Conservation (phyloP, 768 basidiomycete species). For the Phanerochaete carnosa region DNA sequence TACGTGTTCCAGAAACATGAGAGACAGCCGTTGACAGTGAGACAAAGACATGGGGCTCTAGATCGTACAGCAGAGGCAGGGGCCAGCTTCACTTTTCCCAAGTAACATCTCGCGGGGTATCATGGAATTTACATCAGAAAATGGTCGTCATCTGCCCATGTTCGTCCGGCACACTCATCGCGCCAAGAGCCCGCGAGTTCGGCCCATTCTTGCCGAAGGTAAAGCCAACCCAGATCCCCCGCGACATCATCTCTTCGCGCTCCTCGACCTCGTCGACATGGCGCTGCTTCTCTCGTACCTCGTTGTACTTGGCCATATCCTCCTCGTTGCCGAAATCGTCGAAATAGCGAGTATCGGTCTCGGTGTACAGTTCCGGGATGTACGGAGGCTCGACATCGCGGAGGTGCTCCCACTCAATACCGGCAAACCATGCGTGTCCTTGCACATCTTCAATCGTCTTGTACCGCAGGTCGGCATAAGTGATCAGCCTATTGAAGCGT, state of each 20-base stretch:
- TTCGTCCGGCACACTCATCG: slow-evolving; percentile 24
- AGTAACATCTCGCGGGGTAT: background rate
- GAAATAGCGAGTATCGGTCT: slow-evolving; percentile 94
- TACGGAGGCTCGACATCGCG: slow-evolving; percentile 81
- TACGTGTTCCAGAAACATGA: too few relatives aligned
- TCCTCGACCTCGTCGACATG: slow-evolving; percentile 93
- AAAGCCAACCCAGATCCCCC: slow-evolving; percentile 90
- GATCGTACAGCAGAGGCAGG: background rate
- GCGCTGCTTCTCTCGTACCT: slow-evolving; percentile 94
- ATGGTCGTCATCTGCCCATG: slow-evolving; percentile 32
- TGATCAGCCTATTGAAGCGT: slow-evolving; percentile 63
- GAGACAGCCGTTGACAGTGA: too few relatives aligned
- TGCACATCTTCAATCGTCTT: slow-evolving; percentile 70
- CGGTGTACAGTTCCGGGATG: slow-evolving; percentile 91
- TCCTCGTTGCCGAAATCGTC: slow-evolving; percentile 85
- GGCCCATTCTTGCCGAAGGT: slow-evolving; percentile 89
- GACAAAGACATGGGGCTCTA: too few relatives aligned
- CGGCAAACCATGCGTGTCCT: slow-evolving; percentile 79
- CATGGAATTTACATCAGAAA: slow-evolving; percentile 22
- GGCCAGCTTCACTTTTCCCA: background rate
- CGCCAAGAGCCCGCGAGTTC: slow-evolving; percentile 40
- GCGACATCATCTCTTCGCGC: slow-evolving; percentile 66
- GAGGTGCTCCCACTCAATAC: slow-evolving; percentile 74
- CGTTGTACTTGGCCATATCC: slow-evolving; percentile 99
- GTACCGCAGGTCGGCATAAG: slow-evolving; percentile 80